Conservation (phyloP, 2,329 filamentous ascomycete species). For the Orbilia oligospora region DNA sequence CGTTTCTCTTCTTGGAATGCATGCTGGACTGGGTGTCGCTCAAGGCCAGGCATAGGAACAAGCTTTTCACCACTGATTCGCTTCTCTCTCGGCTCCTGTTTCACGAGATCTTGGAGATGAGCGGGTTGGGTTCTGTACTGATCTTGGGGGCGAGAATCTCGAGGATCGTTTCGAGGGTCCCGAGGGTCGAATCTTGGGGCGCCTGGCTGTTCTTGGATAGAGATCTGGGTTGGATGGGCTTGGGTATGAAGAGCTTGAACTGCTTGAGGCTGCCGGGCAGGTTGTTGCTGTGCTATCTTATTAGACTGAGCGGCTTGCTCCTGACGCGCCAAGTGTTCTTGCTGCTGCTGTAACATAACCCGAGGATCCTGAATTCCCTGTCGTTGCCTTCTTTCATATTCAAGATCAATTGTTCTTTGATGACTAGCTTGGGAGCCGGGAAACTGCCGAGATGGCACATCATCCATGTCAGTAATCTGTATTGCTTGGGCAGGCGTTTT, state of each 20-base stretch:
- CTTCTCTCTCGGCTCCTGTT: conserved; percentile 49
- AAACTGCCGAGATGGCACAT: conserved; percentile 26
- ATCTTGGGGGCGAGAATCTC: conserved; percentile 47
- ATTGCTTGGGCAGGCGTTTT: conserved; percentile 50
- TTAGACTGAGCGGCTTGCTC: conserved; percentile 41
- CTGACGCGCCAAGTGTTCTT: conserved; percentile 52
- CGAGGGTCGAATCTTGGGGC: conserved; percentile 28
- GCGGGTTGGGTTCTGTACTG: conserved; percentile 41
- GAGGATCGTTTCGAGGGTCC: conserved; percentile 29
- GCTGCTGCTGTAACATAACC: conserved; percentile 46
- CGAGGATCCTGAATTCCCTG: conserved; percentile 45
- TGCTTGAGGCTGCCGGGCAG: conserved; percentile 29
- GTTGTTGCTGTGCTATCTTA: conserved; percentile 44
- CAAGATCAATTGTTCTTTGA: conserved; percentile 40
- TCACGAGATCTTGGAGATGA: conserved; percentile 48
- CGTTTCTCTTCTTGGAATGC: conserved; percentile 46
- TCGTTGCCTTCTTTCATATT: conserved; percentile 44
- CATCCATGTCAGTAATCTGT: conserved; percentile 46
- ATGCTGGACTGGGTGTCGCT: conserved; percentile 34
- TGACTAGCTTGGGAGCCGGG: conserved; percentile 31
- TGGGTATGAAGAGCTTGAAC: conserved; percentile 33
- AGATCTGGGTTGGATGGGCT: conserved; percentile 21
- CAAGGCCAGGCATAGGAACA: conserved; percentile 47
- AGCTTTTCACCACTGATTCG: conserved; percentile 47
- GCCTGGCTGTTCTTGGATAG: conserved; percentile 40